A percentile compares a stretch with the other conserved stretches of the same genome.
These are phyloP conservation scores for Chalciporus sphaerocephalus DNA, from an alignment of 768 basidiomycete genomes.

Conservation along the genomic window DNA sequence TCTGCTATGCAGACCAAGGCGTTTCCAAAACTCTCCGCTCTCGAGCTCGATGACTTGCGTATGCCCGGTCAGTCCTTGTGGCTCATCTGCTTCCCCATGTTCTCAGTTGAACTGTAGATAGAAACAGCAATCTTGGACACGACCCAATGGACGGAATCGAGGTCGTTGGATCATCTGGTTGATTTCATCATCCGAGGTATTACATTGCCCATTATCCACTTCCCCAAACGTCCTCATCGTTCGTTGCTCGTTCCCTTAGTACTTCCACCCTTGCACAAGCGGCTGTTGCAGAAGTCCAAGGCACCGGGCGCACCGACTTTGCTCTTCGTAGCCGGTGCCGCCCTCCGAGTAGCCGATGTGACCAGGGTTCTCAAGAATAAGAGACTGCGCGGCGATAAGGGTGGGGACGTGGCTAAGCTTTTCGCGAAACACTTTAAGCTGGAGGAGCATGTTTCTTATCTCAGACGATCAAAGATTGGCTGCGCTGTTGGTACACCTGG, in stretches of 20 bases:
- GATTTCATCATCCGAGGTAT: slow-evolving; percentile 75
- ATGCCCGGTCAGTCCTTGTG: slow-evolving; percentile 63
- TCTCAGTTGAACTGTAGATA: slow-evolving; percentile 54
- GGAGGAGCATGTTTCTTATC: slow-evolving; percentile 78
- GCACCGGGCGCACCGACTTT: slow-evolving; percentile 81
- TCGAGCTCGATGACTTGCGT: slow-evolving; percentile 76
- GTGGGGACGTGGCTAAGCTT: slow-evolving; percentile 89
- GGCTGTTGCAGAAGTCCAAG: slow-evolving; percentile 73
- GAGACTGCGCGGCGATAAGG: slow-evolving; percentile 70
- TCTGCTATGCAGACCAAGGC: slow-evolving; percentile 62
- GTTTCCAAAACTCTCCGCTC: slow-evolving; percentile 59
- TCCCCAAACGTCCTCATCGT: background rate
- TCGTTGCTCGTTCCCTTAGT: slow-evolving; percentile 35
- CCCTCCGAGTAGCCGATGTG: slow-evolving; percentile 86
- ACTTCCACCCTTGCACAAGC: slow-evolving; percentile 61
- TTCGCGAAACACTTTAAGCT: slow-evolving; percentile 95
- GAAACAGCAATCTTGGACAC: slow-evolving; percentile 74
- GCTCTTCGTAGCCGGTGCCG: slow-evolving; percentile 82
- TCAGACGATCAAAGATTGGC: slow-evolving; percentile 81
- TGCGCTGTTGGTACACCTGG: slow-evolving; percentile 91
- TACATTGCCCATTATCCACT: background rate
- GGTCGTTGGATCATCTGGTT: slow-evolving; percentile 66
- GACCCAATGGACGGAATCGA: slow-evolving; percentile 61
- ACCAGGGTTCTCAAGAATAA: slow-evolving; percentile 69
- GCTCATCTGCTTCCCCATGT: slow-evolving; percentile 17